Conservation (phyloP, 768 basidiomycete species). For the Neoboletus subvelutipes region DNA sequence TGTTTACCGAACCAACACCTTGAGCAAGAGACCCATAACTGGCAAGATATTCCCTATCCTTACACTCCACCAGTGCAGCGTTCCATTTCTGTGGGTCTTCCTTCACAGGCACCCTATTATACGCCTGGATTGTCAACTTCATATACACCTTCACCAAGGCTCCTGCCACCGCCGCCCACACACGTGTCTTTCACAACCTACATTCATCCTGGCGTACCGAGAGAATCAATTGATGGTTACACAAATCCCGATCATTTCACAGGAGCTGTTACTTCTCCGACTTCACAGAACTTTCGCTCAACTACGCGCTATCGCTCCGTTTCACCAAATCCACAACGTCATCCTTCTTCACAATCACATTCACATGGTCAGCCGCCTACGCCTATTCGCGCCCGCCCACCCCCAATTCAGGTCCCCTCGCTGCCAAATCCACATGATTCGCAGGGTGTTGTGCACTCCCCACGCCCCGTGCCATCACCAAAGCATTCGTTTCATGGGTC, state of each 20-base stretch:
- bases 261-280: slow-evolving; percentile 57
- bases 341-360: slow-evolving; percentile 37
- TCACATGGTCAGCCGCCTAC: slow-evolving; percentile 2
- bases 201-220: slow-evolving; percentile 14
- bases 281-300: slow-evolving; percentile 57
- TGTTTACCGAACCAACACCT: slow-evolving; percentile 8
- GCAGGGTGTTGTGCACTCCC: slow-evolving; percentile 53
- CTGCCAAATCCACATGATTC: slow-evolving; percentile 33
- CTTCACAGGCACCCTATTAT: slow-evolving; percentile 31
- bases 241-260: slow-evolving; percentile 55
- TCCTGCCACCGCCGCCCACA: slow-evolving; percentile 31
- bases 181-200: slow-evolving; percentile 22
- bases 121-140: slow-evolving; percentile 38
- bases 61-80: slow-evolving; percentile 43
- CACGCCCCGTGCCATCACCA: slow-evolving; percentile 68
- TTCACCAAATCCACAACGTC: slow-evolving; percentile 60
- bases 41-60: slow-evolving; percentile 23
- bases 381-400: slow-evolving; percentile 14
- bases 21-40: slow-evolving; percentile 12
- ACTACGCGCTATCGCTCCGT: slow-evolving; percentile 59
- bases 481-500: slow-evolving; percentile 46
- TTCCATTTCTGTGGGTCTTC: slow-evolving; percentile 52
- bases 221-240: slow-evolving; percentile 15
- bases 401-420: slow-evolving; percentile 23
- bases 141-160: slow-evolving; percentile 20